phyloP scores from a whole-genome alignment of 2,329 filamentous ascomycete species.

The Arthrocladium fulminans region DNA sequence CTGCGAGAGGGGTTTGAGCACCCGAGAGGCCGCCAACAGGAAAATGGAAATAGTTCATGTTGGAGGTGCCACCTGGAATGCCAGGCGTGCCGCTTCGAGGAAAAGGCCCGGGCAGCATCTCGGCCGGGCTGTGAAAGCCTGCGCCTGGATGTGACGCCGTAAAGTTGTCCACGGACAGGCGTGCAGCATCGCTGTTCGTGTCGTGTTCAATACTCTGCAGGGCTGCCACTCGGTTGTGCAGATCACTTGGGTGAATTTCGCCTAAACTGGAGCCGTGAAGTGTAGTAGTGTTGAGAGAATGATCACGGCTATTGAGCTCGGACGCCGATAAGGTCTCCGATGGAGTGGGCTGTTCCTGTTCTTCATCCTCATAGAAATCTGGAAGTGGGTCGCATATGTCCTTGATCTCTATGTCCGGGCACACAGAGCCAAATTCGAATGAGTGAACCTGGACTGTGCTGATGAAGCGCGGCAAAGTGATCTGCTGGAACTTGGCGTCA shows the following conservation, averaged over 20 bases:
- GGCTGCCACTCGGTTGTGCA: conserved; percentile 3
- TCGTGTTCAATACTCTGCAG: not conserved
- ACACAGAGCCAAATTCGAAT: conserved; percentile 79
- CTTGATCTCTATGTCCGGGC: conserved; percentile 83
- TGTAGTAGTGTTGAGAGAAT: not conserved
- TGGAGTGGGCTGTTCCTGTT: conserved; percentile 39
- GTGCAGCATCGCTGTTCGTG: not conserved
- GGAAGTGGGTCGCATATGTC: conserved; percentile 92
- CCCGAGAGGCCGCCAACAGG: conserved; percentile 41
- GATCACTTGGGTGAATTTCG: not conserved
- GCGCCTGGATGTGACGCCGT: not conserved
- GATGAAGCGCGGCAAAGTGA: conserved; percentile 88
- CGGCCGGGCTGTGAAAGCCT: conserved; percentile 14
- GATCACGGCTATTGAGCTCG: not conserved
- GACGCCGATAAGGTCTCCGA: not conserved
- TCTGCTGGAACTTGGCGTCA: conserved; percentile 88
- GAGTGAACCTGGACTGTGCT: conserved; percentile 89
- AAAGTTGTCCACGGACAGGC: not conserved
- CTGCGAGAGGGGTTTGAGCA: conserved; percentile 40
- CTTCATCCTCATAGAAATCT: conserved; percentile 84
- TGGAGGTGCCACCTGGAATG: conserved; percentile 43
- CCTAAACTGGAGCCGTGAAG: not conserved
- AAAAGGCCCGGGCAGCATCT: conserved; percentile 34
- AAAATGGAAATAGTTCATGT: conserved; percentile 40
- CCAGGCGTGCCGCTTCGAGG: conserved; percentile 39